Evolutionary conservation across 1,139 yeast species (phyloP).

Genomic region (Diutina sp.): DNA sequence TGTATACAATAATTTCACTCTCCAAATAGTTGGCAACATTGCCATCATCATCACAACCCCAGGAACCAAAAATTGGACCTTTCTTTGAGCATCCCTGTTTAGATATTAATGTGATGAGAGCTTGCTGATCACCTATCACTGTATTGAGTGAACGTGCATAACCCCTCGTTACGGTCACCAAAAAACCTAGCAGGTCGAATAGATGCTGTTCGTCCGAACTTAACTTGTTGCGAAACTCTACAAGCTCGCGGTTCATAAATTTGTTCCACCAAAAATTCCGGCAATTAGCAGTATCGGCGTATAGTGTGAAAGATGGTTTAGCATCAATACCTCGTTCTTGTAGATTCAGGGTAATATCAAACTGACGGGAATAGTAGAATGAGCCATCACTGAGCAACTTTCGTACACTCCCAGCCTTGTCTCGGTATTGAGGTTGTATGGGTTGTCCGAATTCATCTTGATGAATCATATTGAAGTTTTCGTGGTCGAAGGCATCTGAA

Average conservation of each 20-base stretch:
- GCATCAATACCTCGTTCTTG: conserved; percentile 37
- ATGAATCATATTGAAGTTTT: conserved; percentile 4
- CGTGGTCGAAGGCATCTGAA: conserved; percentile 38
- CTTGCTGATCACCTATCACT: conserved; percentile 21
- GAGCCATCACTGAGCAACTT: conserved; percentile 48
- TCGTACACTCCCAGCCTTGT: conserved; percentile 36
- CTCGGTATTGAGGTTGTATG: not conserved
- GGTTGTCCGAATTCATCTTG: not conserved
- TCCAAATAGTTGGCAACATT: conserved; percentile 55
- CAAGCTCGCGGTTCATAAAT: conserved; percentile 42
- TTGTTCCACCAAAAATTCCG: conserved; percentile 55
- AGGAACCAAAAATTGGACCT: conserved; percentile 52
- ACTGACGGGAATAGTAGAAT: conserved; percentile 52
- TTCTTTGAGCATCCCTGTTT: conserved; percentile 51
- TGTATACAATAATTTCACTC: conserved; percentile 48
- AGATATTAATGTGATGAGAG: conserved; percentile 48
- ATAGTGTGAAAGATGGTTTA: conserved; percentile 7
- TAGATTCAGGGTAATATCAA: conserved; percentile 48
- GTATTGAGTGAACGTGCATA: conserved; percentile 51
- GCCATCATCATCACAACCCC: conserved; percentile 66
- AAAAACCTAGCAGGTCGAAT: conserved; percentile 46
- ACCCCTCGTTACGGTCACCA: conserved; percentile 52
- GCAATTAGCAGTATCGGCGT: conserved; percentile 34
- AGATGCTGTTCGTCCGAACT: conserved; percentile 31
- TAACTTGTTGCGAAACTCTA: conserved; percentile 46